phyloP scores from a whole-genome alignment of 208 protist species.

The Wallacemonas rigidus region DNA sequence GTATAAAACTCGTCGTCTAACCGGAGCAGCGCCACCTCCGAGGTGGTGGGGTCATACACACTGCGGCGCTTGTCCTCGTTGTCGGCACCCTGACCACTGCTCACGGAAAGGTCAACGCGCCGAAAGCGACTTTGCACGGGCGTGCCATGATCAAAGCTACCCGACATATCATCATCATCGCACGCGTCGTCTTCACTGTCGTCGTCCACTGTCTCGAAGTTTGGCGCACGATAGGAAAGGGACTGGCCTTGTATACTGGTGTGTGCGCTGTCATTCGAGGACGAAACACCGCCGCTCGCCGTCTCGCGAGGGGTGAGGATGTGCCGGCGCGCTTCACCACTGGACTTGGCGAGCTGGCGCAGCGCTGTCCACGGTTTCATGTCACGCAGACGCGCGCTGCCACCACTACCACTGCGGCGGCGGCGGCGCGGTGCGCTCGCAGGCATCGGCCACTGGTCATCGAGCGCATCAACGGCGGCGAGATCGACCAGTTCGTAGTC shows the following conservation, averaged over 20 bases:
- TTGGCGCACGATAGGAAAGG: background rate
- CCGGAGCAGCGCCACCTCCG: slow-evolving; percentile 34
- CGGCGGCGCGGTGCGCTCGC: background rate
- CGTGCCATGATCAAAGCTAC: background rate
- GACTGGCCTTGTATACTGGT: slow-evolving; percentile 8
- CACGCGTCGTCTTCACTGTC: background rate
- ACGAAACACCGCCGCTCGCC: background rate
- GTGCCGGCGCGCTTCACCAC: background rate
- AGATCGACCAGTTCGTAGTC: background rate
- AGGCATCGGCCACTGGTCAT: background rate
- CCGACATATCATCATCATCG: background rate
- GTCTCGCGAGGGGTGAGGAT: slow-evolving; percentile 3
- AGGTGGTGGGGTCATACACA: background rate
- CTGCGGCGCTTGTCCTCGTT: background rate
- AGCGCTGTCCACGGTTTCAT: background rate
- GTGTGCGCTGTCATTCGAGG: background rate
- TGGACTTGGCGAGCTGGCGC: background rate
- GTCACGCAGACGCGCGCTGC: too few relatives aligned
- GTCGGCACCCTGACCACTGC: background rate
- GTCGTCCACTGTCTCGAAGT: background rate
- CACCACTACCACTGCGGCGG: too few relatives aligned
- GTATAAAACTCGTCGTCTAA: slow-evolving; percentile 38
- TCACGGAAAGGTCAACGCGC: slow-evolving; percentile 1
- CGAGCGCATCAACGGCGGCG: background rate
- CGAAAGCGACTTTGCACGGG: background rate